Base-by-base conservation (phyloP, 108 stramenopile species). In the Parietichytrium sp. region DNA sequence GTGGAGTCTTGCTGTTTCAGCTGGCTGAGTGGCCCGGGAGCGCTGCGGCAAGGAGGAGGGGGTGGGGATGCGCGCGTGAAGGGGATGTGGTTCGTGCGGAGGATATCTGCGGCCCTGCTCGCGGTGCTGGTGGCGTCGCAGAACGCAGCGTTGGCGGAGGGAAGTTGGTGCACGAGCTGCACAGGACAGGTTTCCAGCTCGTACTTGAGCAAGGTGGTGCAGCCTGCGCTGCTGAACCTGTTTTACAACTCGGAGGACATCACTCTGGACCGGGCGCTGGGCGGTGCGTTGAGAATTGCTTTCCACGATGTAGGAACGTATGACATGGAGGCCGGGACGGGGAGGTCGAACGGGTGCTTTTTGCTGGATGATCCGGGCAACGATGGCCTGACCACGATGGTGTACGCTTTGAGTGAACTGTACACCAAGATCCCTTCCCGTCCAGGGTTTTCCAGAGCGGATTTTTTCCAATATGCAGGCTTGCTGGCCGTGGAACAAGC, bases 151-250 rank as follows among this genome's bases (percentile, higher is more conserved):
- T n/a, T n/a, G n/a, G n/a, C n/a, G n/a, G n/a, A n/a, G n/a, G n/a
- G n/a, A n/a, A n/a, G n/a, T n/a, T n/a, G n/a, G n/a, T 72, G 61
- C 61, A 72, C 61, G 61, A 72, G 61, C 61, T 72, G 61, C 42
- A 42, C 36, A n/a, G 10, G 38, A n/a, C 38, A 72, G 2, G 61
- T 72, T 16, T 72, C 61, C 16, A 45, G 12, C 2, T 33, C 36
- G 23, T 72, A 72, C 42, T 25, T 72, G 42, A 72, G 38, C 61
- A 25, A 23, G 10, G 61, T 72, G 23, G 61, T 72, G 13, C 33
- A 2, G 13, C 61, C 61, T 8, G 29, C 45, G 8, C 61, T 72
- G 38, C 10, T 38, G 10, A 42, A 72, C 33, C 45, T 72, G 13
- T 72, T 72, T 1, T 72, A 72, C 61, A 72, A 72, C 3, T 72